Percentiles rank a stretch among this genome's conserved stretches.
Evolutionary conservation across 805 yeast species (phyloP).

Genomic region (Cyberlindnera xylosilytica): DNA sequence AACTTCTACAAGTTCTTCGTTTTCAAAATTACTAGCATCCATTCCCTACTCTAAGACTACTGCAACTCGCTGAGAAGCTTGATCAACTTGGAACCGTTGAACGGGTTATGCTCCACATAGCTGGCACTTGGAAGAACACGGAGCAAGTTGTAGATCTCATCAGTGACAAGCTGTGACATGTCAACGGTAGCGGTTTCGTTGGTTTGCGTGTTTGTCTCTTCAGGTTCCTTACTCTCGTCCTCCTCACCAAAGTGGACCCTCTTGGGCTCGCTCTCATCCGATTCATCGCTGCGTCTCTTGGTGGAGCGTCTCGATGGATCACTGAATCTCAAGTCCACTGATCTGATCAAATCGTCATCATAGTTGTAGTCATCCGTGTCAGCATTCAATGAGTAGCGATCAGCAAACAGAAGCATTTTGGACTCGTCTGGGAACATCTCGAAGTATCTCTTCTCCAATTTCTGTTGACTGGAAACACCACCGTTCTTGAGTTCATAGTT

Average conservation of each 20-base stretch:
- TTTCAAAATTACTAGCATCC: too few species aligned
- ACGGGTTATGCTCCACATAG: slow-evolving; percentile 49
- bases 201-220: slow-evolving; percentile 1
- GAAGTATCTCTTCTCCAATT: slow-evolving; percentile 63
- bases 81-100: slow-evolving; percentile 49
- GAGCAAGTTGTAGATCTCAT: slow-evolving; percentile 47
- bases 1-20: too few species aligned
- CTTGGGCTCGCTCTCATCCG: not conserved
- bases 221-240: not conserved
- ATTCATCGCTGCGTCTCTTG: slow-evolving; percentile 8
- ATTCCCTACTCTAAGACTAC: too few species aligned
- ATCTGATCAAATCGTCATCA: slow-evolving; percentile 25
- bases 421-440: slow-evolving; percentile 63
- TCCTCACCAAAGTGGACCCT: not conserved
- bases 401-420: slow-evolving; percentile 33
- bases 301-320: not conserved
- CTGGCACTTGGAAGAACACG: slow-evolving; percentile 55
- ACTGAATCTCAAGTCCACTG: slow-evolving; percentile 26
- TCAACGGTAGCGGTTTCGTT: slow-evolving; percentile 3
- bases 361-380: slow-evolving; percentile 17
- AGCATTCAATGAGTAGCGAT: slow-evolving; percentile 32
- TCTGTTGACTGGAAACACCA: slow-evolving; percentile 43
- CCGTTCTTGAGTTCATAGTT: slow-evolving; percentile 69
- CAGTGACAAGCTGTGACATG: slow-evolving; percentile 28
- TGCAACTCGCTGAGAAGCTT: slow-evolving; percentile 11